Evolutionary conservation across 352 stramenopile genomes (phyloP), one percentile per base, ranked within the genome.

Genomic region (Elongisporangium prolatum): DNA sequence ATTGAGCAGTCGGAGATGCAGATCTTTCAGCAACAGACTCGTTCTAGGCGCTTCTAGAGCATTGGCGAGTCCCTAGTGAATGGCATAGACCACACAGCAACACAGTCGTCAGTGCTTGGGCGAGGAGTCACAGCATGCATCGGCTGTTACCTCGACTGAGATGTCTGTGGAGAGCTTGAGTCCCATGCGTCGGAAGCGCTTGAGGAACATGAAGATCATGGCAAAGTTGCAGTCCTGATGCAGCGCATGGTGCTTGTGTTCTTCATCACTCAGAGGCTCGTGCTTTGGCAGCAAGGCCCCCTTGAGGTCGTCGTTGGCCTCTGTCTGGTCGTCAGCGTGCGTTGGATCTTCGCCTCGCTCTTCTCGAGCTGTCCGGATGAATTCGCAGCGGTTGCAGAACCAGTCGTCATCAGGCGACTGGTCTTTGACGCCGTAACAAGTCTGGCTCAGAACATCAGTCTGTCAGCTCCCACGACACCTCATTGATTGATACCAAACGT

Each of bases 171-270:
- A 62, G 37, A 87, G 59, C 54, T 84, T 81, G 25, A 91, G 65
- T 21, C 75, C 78, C 25, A 89, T 65, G 48, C 67, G 66, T 2
- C 75, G 67, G 22, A 91, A 89, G 7, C 82, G 74, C 61, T 88
- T 84, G 51, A 89, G 65, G 53, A 89, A 89, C 50, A 84, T 63
- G 52, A 88, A 89, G 11, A 84, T 67, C 0, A 70, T 65, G 11
- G 79, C 77, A 54, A 88, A 89, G 50, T 89, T 67, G 20, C 64
- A 72, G 57, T 74, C 57, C 9, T 51, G 18, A 50, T 87, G 80
- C 50, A 91, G 34, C 2, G 63, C 63, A 14, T 75, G 54, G 48
- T 77, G 68, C 51, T 62, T 69, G 28, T 75, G 63, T 21, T 55
- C 57, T 4, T 60, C 48, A 25, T 68, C 53, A n/a, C n/a, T n/a